Evolutionary conservation across 495 filamentous ascomycete genomes (phyloP).

Genomic region (Aspergillus funiculosus): DNA sequence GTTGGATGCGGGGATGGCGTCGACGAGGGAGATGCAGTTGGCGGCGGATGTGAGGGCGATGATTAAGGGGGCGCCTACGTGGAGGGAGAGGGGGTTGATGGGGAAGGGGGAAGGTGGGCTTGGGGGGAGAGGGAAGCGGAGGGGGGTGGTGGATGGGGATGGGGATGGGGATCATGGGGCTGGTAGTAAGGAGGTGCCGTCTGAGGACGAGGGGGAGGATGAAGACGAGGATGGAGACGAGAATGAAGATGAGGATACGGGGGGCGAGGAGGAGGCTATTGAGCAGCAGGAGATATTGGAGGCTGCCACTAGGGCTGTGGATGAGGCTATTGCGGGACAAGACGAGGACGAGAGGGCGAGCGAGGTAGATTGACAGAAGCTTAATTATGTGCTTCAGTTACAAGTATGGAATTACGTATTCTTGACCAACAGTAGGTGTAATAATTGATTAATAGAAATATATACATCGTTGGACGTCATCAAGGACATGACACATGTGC

Average conservation of each 20-base stretch:
- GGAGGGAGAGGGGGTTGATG: constrained; percentile 30
- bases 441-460: constrained; percentile 13
- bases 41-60: constrained; percentile 37
- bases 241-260: constrained; percentile 28
- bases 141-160: constrained; percentile 18
- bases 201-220: constrained; percentile 14
- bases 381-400: no score
- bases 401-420: no score
- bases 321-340: constrained; percentile 18
- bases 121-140: constrained; percentile 18
- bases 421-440: background rate
- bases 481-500: constrained; percentile 19
- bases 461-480: constrained; percentile 21
- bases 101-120: constrained; percentile 18
- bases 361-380: constrained; percentile 16
- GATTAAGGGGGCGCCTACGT: constrained; percentile 36
- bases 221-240: constrained; percentile 18
- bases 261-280: constrained; percentile 29
- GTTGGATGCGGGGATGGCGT: constrained; percentile 25
- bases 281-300: constrained; percentile 14
- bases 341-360: constrained; percentile 21
- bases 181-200: constrained; percentile 18
- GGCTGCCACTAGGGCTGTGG: constrained; percentile 17
- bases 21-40: constrained; percentile 26
- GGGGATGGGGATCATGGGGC: constrained; percentile 15